phyloP scores from a whole-genome alignment of 176 grass and related monocot species.

The Cocos nucifera region DNA sequence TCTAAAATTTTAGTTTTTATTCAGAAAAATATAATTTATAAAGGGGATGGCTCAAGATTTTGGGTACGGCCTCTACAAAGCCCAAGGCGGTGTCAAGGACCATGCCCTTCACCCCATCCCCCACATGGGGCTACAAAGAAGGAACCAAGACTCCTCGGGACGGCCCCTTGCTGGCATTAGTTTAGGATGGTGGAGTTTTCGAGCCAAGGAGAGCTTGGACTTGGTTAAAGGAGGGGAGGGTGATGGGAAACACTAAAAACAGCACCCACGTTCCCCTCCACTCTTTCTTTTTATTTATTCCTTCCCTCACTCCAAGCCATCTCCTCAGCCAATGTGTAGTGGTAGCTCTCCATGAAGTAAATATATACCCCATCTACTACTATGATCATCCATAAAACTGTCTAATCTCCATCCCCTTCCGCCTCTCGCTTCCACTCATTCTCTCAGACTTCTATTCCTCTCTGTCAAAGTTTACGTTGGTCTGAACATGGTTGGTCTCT shows the following conservation, averaged over 20 bases:
- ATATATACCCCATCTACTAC: conserved; percentile 1
- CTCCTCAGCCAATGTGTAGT: not conserved
- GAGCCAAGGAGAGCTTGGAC: conserved; percentile 53
- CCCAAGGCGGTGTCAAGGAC: too few species aligned
- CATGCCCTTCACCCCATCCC: too few species aligned
- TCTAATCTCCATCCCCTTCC: too few species aligned
- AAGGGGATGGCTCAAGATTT: too few species aligned
- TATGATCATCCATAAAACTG: not conserved
- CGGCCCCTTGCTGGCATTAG: conserved; percentile 12
- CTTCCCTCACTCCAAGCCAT: not conserved
- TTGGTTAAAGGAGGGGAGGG: conserved; percentile 48
- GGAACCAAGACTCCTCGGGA: conserved; percentile 75
- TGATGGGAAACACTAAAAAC: conserved; percentile 98
- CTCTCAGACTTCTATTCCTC: conserved; percentile 22
- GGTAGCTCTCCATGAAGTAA: not conserved
- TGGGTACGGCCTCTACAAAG: too few species aligned
- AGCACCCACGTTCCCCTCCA: conserved; percentile 97
- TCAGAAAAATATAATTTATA: too few species aligned
- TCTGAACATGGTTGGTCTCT: conserved; percentile 71
- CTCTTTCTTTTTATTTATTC: conserved; percentile 11
- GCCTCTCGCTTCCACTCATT: conserved; percentile 11
- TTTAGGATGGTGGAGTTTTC: conserved; percentile 52
- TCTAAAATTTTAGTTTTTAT: too few species aligned
- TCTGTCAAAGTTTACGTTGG: conserved; percentile 13
- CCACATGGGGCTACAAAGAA: conserved; percentile 73